Base-by-base conservation (phyloP, 306 rosid species). In the Begonia fuchsioides region DNA sequence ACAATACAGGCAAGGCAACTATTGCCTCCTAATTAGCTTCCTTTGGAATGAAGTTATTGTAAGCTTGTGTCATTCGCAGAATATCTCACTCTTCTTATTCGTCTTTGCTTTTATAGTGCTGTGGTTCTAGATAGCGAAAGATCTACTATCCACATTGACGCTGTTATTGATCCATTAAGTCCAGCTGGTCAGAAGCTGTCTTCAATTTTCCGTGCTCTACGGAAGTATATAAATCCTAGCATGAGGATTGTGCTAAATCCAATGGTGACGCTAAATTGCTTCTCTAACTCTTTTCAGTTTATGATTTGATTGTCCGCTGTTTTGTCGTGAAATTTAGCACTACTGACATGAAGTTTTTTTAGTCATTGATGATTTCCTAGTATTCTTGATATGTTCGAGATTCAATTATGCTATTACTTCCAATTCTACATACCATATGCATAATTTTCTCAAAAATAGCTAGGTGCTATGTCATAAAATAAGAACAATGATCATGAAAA, bases 191-290 rank as follows among this genome's bases (percentile, higher is more conserved):
- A 90, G 77, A 90, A 76, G 75, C 51, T 90, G 65, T 79, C 98
- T 50, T 84, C 94, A 58, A 76, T 90, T 79, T 87, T 90, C 53
- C 75, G 72, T 47, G 74, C 79, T 61, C 59, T 90, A 67, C 72
- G 80, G 86, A 85, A 82, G 54, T 81, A 82, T 43, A 40, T 79
- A 67, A 81, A 75, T 54, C 98, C 98, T 69, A 82, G 86, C 87
- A 81, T 90, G 98, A 82, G 94, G 71, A 85, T 90, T 68, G 76
- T 90, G 49, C 69, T 85, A 62, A 90, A 90, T 71, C 98, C 98
- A 18, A 39, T 90, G 98, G 98, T 90, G 59, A 93, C 64, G 62
- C 53, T 52, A 15, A 49, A 32, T 54, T 18, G 72, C 59, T 4
- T 39, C 15, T 53, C 32, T 44, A 40, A 49, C 26, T 55, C 15